Evolutionary conservation across 345 rosid genomes (phyloP), one percentile per base, ranked within the genome.

Genomic region (Zanthoxylum bungeanum): DNA sequence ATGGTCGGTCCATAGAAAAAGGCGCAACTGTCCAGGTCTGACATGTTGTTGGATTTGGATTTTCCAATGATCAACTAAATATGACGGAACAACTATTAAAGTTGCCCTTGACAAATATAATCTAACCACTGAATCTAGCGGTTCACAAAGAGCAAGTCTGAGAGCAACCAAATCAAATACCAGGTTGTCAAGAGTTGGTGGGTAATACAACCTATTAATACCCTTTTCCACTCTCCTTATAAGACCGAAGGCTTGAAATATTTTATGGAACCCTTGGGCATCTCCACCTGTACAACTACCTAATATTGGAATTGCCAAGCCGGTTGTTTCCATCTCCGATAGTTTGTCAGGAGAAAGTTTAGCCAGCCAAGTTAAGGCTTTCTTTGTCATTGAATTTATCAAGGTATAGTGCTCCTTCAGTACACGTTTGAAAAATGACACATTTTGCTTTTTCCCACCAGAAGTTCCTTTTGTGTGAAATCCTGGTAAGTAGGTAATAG

Each of bases 61-160:
- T 84, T 80, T 86, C 99, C 99, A 95, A 65, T 95, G 98, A 66
- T 92, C 89, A 74, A 95, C 93, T 64, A 95, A 76, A 84, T 92
- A 92, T n/a, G 92, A 71, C 7, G 98, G 99, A 78, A 95, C 97
- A 69, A 95, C 97, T 60, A 95, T 76, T 66, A 95, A 77, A 71
- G 98, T 92, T 70, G 97, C 98, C 76, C 89, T 82, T 61, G 99
- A 95, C 79, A 95, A 69, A 82, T 95, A 95, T 73, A 95, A 74
- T 73, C 98, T 84, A 71, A 85, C n/a, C n/a, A n/a, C 74, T 19
- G 87, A 85, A 83, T 87, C 82, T 77, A 95, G 72, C 47, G 98
- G 99, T 80, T 87, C 85, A 73, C 85, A 75, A 44, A 89, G 90
- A 72, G 99, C 93, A 71, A 80, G 78, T 76, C 84, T 84, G 46